Evolutionary conservation across 495 filamentous ascomycete species (phyloP).

Genomic region (Xylaria acuta): DNA sequence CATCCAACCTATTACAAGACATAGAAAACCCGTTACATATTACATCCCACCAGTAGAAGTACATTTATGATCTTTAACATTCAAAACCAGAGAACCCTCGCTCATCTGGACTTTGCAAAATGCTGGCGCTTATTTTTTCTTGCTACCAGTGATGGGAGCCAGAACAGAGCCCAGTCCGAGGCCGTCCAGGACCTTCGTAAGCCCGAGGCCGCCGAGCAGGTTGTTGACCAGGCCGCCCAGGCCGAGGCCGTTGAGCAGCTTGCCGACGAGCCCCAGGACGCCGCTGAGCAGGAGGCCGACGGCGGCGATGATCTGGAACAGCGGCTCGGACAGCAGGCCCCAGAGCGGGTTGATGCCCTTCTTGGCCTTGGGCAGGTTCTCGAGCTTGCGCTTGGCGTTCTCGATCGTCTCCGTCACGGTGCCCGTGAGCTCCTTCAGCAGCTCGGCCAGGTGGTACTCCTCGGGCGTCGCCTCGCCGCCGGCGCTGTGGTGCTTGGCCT

Average conservation of each 20-base stretch:
- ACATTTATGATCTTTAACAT: not conserved
- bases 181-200: constrained; percentile 76
- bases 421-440: constrained; percentile 75
- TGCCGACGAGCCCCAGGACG: constrained; percentile 82
- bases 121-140: constrained; percentile 40
- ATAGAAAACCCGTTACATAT: not conserved
- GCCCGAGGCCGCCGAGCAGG: constrained; percentile 78
- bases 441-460: constrained; percentile 83
- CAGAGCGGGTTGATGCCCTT: constrained; percentile 91
- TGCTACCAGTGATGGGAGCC: constrained; percentile 58
- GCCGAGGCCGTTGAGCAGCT: constrained; percentile 77
- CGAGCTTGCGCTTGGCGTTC: constrained; percentile 81
- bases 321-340: constrained; percentile 79
- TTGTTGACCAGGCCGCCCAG: constrained; percentile 81
- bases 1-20: not conserved
- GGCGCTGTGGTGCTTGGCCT: constrained; percentile 81
- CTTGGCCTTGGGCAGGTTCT: constrained; percentile 92
- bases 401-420: constrained; percentile 79
- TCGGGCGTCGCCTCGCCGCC: constrained; percentile 85
- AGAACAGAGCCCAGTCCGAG: constrained; percentile 71
- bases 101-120: not conserved
- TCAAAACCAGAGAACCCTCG: not conserved
- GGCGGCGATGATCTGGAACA: constrained; percentile 92
- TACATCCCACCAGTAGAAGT: constrained; percentile 14
- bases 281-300: constrained; percentile 85